Evolutionary conservation across 2,329 filamentous ascomycete species (phyloP), one percentile per base, ranked within the genome.

Genomic region (Pestalotiopsis sp.): DNA sequence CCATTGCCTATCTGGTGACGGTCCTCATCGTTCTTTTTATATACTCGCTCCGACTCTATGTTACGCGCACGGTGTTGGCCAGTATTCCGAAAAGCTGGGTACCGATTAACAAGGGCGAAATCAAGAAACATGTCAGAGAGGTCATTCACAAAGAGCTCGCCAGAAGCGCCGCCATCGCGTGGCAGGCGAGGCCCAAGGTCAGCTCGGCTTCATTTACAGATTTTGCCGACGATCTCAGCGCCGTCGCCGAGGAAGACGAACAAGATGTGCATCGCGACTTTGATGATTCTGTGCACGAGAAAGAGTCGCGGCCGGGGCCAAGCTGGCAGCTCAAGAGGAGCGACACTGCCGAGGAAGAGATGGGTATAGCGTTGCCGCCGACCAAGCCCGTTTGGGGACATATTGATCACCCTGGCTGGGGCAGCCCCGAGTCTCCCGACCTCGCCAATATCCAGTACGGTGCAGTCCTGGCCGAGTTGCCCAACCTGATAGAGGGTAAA

Each of bases 391-490:
- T 89, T 25, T 98, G 95, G 95, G 94, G 93, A 25, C 83, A 89
- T n/a, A 90, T 98, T 66, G 89, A 93, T 69, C 96, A 99, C 78
- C 85, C 90, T 17, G 96, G 95, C 65, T 98, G 96, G 95, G 92
- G 92, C 2, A 93, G 94, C 2, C 95, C 95, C 5, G 87, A 88
- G 38, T 92, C 90, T 1, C 83, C 87, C 9, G 92, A 96, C 76
- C 82, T 96, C 20, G 90, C 93, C 4, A 90, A 93, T 75, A 82
- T 98, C n/a, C 90, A 97, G 72, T 98, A 97, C 79, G 87, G 86
- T 73, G 90, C 90, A 2, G 93, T 99, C 27, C 85, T 98, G 20
- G 86, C 88, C 49, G 95, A 98, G 80, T 85, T 99, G 27, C 93
- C 95, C 1, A 92, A 97, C 76, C 86, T 98, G 36, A 93, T 98